A percentile compares a stretch with the other conserved stretches of the same genome.
phyloP scores from a whole-genome alignment of 495 filamentous ascomycete species.

The Massariosphaeria phaeospora region DNA sequence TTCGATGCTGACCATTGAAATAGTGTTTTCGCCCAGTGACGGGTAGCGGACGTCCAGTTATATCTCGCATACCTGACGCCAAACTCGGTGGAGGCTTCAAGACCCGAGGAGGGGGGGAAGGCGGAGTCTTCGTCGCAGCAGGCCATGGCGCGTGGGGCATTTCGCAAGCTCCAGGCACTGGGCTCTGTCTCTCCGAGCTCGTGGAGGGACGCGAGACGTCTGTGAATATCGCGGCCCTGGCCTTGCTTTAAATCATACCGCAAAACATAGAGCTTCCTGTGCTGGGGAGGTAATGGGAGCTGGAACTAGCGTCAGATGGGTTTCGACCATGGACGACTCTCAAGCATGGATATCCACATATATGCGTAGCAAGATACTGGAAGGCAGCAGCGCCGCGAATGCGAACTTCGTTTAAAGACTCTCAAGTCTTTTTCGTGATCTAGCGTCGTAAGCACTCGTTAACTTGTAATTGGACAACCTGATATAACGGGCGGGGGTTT shows the following conservation, averaged over 20 bases:
- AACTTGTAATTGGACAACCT: too few relatives aligned
- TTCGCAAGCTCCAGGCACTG: conserved; percentile 38
- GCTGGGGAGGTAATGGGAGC: background rate
- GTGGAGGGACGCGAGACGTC: conserved; percentile 37
- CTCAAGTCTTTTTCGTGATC: too few relatives aligned
- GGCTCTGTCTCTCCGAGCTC: conserved; percentile 40
- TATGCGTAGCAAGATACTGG: too few relatives aligned
- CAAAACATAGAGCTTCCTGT: background rate
- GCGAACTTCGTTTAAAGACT: too few relatives aligned
- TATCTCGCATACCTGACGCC: conserved; percentile 51
- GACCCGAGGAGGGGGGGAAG: conserved; percentile 42
- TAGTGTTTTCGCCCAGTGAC: conserved; percentile 68
- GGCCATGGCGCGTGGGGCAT: conserved; percentile 58
- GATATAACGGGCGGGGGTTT: too few relatives aligned
- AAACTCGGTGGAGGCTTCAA: conserved; percentile 50
- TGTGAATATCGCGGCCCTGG: conserved; percentile 34
- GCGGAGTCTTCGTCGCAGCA: conserved; percentile 65
- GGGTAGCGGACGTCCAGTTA: conserved; percentile 55
- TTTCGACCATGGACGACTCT: too few relatives aligned
- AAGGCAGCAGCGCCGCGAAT: too few relatives aligned
- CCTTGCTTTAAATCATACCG: conserved; percentile 18
- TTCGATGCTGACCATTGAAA: too few relatives aligned
- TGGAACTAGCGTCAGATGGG: too few relatives aligned
- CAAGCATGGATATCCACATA: too few relatives aligned
- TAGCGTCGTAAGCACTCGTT: too few relatives aligned